phyloP scores from a whole-genome alignment of 2,329 filamentous ascomycete species.

The Claviceps purpurea region DNA sequence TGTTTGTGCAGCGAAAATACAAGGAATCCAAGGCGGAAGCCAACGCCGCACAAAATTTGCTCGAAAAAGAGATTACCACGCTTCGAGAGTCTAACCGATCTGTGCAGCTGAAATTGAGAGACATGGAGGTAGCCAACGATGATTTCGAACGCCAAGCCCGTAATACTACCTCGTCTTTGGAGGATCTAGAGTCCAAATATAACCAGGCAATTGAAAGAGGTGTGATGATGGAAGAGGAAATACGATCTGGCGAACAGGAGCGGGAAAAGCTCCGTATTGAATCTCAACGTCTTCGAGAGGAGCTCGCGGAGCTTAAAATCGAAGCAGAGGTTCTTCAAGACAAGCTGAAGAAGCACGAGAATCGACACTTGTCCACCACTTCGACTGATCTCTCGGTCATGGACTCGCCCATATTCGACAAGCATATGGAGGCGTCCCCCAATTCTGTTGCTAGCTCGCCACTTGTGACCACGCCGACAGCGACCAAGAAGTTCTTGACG shows the following conservation, averaged over 20 bases:
- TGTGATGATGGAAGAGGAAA: conserved; percentile 91
- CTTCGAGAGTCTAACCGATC: conserved; percentile 75
- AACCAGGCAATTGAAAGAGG: conserved; percentile 84
- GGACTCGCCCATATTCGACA: conserved; percentile 61
- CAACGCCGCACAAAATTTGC: conserved; percentile 64
- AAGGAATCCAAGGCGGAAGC: conserved; percentile 87
- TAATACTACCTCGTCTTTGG: conserved; percentile 87
- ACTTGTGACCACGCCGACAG: conserved; percentile 76
- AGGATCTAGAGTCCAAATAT: conserved; percentile 95
- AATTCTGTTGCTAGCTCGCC: conserved; percentile 80
- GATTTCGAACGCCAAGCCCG: conserved; percentile 94
- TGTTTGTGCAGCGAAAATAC: conserved; percentile 62
- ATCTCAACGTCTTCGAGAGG: conserved; percentile 75
- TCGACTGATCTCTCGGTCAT: conserved; percentile 49
- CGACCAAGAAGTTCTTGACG: conserved; percentile 48
- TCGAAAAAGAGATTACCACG: conserved; percentile 93
- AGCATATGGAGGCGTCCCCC: conserved; percentile 59
- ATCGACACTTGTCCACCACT: conserved; percentile 43
- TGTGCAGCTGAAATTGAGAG: conserved; percentile 70
- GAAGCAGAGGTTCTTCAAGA: conserved; percentile 90
- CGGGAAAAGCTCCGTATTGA: conserved; percentile 82
- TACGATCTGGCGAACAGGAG: conserved; percentile 83
- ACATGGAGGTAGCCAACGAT: conserved; percentile 96
- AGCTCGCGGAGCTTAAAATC: conserved; percentile 84
- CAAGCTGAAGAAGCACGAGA: conserved; percentile 66